Percentiles rank a stretch among this genome's conserved stretches.
Conservation (phyloP, 345 rosid genomes). For the Eucalyptus regnans region DNA sequence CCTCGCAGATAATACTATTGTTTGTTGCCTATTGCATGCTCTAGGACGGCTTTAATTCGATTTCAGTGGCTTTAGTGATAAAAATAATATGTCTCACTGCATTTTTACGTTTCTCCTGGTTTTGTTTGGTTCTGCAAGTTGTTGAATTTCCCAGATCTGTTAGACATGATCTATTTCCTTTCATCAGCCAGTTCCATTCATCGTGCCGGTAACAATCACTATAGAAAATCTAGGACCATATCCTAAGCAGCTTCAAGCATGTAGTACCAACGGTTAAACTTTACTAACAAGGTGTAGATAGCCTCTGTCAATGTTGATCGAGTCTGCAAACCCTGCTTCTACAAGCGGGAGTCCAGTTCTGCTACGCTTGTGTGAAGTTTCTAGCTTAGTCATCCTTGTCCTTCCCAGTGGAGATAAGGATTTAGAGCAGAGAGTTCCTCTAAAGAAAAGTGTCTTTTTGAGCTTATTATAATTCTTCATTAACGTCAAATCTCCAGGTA, state of each 20-base stretch:
- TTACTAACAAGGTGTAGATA: background rate
- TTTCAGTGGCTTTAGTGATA: too few relatives aligned
- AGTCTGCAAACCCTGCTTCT: background rate
- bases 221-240: background rate
- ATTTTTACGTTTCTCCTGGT: too few relatives aligned
- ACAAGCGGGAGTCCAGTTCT: background rate
- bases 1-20: too few relatives aligned
- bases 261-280: accelerated
- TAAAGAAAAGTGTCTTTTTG: background rate
- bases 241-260: background rate
- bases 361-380: background rate
- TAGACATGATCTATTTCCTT: too few relatives aligned
- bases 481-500: too few relatives aligned
- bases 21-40: too few relatives aligned
- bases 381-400: background rate
- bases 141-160: too few relatives aligned
- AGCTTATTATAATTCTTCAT: background rate
- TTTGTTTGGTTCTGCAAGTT: too few relatives aligned
- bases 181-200: too few relatives aligned
- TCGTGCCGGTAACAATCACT: too few relatives aligned
- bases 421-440: background rate
- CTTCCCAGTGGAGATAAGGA: background rate
- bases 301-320: background rate
- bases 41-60: too few relatives aligned
- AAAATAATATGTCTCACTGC: too few relatives aligned